A percentile compares a stretch with the other conserved stretches of the same genome.
Conservation (phyloP, 108 stramenopile genomes). For the Parmales sp. region DNA sequence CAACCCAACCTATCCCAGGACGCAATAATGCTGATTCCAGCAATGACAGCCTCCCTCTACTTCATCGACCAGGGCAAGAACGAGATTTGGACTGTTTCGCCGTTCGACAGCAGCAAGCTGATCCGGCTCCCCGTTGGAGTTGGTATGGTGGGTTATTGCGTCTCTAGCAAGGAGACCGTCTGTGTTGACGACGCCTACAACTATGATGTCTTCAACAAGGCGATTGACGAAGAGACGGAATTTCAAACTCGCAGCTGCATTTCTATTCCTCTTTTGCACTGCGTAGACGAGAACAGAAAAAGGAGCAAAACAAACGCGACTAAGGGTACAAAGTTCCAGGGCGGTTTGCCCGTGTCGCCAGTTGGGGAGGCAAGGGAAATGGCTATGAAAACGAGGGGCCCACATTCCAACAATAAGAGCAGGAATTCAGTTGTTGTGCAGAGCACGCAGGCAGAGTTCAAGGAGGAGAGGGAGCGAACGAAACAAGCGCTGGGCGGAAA, state of each 20-base stretch:
- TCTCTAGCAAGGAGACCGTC: background rate
- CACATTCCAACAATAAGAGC: too few relatives aligned
- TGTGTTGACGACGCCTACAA: background rate
- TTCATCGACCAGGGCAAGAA: background rate
- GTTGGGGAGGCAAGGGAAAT: too few relatives aligned
- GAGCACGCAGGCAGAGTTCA: too few relatives aligned
- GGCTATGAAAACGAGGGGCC: too few relatives aligned
- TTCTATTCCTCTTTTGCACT: background rate
- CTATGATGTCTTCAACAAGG: background rate
- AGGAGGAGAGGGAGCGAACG: background rate
- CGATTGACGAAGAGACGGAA: background rate
- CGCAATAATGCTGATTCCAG: background rate
- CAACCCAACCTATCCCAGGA: too few relatives aligned
- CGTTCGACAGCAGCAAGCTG: background rate
- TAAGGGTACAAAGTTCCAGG: too few relatives aligned
- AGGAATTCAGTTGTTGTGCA: too few relatives aligned
- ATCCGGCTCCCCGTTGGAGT: background rate
- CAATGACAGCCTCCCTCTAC: background rate
- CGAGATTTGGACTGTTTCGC: background rate
- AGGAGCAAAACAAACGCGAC: too few relatives aligned
- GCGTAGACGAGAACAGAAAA: too few relatives aligned
- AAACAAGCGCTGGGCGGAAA: too few relatives aligned
- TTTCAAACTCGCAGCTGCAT: background rate
- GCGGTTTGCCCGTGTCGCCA: too few relatives aligned
- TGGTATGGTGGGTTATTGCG: background rate